Evolutionary conservation across 768 basidiomycete species (phyloP), one percentile per base, ranked within the genome.

Genomic region (Agrocybe pediades): DNA sequence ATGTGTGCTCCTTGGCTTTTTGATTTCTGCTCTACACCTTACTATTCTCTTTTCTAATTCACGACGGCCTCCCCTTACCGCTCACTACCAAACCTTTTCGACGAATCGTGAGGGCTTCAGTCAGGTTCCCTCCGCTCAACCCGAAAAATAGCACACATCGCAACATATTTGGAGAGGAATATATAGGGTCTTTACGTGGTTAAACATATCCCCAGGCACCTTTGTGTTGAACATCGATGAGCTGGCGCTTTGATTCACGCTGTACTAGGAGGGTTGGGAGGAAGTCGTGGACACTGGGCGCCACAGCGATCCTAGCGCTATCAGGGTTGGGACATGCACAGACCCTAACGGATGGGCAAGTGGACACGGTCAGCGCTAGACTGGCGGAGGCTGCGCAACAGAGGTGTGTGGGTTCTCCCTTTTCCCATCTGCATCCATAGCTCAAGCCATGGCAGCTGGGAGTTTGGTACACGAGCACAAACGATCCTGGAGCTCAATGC

Each of bases 381-480:
- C 57, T 79, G 15, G 73, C 69, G 7, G 71, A 75, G 29, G 62
- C 69, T 7, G 74, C 77, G 16, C 59, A 62, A 26, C 50, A 62
- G 25, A 79, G 78, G 79, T 76, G 41, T 44, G 64, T 58, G 33
- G 11, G 17, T 39, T 15, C 19, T 17, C 9, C 21, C 24, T 36
- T 36, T 23, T 26, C 16, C 24, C 20, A 15, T 5, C 5, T 16
- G 23, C 9, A 40, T 4, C 29, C 20, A 27, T 25, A 42, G 13
- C 4, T 7, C 9, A 20, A 46, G 33, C 17, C 26, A 26, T 5
- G 41, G 17, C 53, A 83, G 81, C 54, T 83, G 82, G 82, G 81
- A 83, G 61, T 67, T 82, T 3, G 82, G 82, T n/a, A 80, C 80
- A 16, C 74, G 78, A 16, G 68, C 78, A n/a, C 74, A 82, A 64